Conservation (phyloP, 805 yeast genomes). For the Saccharomyces kudriavzevii region DNA sequence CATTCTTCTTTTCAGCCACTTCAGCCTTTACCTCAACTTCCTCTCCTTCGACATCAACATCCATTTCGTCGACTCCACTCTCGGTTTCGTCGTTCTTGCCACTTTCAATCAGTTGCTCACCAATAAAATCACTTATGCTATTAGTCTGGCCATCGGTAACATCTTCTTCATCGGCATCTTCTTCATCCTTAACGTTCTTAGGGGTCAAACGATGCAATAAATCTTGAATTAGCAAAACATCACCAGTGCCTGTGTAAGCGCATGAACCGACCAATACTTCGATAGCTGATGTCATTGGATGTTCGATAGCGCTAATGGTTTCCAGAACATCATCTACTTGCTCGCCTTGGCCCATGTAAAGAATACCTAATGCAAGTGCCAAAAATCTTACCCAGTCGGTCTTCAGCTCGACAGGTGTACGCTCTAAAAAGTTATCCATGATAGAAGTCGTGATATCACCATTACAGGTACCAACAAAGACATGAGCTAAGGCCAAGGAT, state of each 20-base stretch:
- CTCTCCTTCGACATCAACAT: slow-evolving; percentile 20
- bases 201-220: slow-evolving; percentile 80
- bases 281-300: slow-evolving; percentile 82
- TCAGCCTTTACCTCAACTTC: slow-evolving; percentile 27
- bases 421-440: slow-evolving; percentile 80
- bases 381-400: slow-evolving; percentile 84
- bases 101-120: slow-evolving; percentile 22
- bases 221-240: slow-evolving; percentile 88
- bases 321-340: slow-evolving; percentile 91
- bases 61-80: slow-evolving; percentile 18
- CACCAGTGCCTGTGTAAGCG: slow-evolving; percentile 96
- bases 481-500: slow-evolving; percentile 86
- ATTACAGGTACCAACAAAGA: slow-evolving; percentile 90
- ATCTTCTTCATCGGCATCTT: slow-evolving; percentile 51
- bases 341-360: slow-evolving; percentile 89
- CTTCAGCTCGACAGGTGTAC: slow-evolving; percentile 66
- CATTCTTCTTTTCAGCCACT: slow-evolving; percentile 42
- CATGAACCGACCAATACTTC: slow-evolving; percentile 86
- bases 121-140: slow-evolving; percentile 28
- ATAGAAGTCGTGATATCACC: slow-evolving; percentile 92
- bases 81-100: slow-evolving; percentile 23
- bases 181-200: slow-evolving; percentile 50
- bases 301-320: slow-evolving; percentile 89
- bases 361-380: slow-evolving; percentile 83
- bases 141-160: slow-evolving; percentile 33